Percentiles rank a stretch among this genome's conserved stretches.
Evolutionary conservation across 2,329 filamentous ascomycete species (phyloP).

Genomic region (Sporothrix pallida): DNA sequence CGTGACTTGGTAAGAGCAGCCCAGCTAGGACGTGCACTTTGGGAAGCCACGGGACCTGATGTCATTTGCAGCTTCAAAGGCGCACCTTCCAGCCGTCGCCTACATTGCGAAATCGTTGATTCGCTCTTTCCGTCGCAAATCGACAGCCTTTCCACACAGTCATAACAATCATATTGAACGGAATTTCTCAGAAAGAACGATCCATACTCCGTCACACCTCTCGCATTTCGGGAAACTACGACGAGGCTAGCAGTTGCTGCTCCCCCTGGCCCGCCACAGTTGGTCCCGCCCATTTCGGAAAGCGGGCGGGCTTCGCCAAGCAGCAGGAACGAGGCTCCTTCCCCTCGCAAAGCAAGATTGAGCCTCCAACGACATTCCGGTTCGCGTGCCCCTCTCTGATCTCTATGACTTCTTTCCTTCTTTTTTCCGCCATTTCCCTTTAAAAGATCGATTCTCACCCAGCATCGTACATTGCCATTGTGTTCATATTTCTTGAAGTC

Average conservation of each 20-base stretch:
- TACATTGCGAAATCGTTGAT: neutral
- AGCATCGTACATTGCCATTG: neutral
- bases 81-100: neutral
- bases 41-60: neutral
- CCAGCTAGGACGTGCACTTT: neutral
- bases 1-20: neutral
- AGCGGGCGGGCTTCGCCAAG: constrained; percentile 19
- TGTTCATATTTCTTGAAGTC: neutral
- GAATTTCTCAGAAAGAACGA: neutral
- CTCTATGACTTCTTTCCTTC: too few relatives aligned
- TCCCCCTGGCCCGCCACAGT: constrained; percentile 9
- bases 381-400: constrained; percentile 12
- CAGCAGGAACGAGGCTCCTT: constrained; percentile 9
- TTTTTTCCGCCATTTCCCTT: neutral
- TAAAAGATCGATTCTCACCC: constrained; percentile 6
- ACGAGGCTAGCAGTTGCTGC: constrained; percentile 23
- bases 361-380: constrained; percentile 1
- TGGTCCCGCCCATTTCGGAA: constrained; percentile 12
- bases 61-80: neutral
- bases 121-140: neutral
- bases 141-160: neutral
- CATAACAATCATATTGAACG: neutral
- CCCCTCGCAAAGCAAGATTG: neutral
- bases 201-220: neutral
- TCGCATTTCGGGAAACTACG: neutral